A percentile compares a stretch with the other conserved stretches of the same genome.
Evolutionary conservation across 148 eudicot genomes (phyloP).

Genomic region (Rhododendron henanense): DNA sequence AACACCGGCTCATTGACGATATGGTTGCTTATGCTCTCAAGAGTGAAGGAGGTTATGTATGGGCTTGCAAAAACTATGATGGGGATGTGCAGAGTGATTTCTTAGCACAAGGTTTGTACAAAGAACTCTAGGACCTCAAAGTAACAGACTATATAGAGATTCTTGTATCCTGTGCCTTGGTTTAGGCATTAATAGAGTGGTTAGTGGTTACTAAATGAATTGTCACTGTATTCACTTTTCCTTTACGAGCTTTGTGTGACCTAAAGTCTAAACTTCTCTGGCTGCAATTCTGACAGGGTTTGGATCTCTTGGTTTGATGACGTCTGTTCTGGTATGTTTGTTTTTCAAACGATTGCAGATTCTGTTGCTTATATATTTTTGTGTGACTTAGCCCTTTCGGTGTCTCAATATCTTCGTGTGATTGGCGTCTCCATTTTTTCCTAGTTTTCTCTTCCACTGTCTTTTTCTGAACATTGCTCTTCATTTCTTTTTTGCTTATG

Average conservation of each 20-base stretch:
- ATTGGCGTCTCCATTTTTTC: background rate
- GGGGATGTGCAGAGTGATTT: slow-evolving; percentile 89
- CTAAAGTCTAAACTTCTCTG: background rate
- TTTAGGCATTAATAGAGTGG: background rate
- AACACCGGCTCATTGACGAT: slow-evolving; percentile 80
- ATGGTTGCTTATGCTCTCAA: slow-evolving; percentile 86
- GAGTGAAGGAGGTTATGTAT: slow-evolving; percentile 78
- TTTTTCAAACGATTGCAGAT: background rate
- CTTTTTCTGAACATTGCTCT: background rate
- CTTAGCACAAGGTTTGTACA: slow-evolving; percentile 62
- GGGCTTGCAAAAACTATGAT: slow-evolving; percentile 91
- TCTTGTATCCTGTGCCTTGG: background rate
- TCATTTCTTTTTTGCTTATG: background rate
- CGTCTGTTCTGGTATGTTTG: slow-evolving; percentile 65
- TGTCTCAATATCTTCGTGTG: background rate
- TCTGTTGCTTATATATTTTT: background rate
- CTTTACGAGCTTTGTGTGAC: background rate
- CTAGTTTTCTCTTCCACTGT: background rate
- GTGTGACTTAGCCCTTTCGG: background rate
- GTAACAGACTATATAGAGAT: background rate
- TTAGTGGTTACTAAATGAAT: background rate
- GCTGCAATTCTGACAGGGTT: slow-evolving; percentile 41
- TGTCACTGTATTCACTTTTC: slow-evolving; percentile 3
- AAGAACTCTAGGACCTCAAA: background rate
- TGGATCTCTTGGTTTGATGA: slow-evolving; percentile 83